A percentile compares a stretch with the other conserved stretches of the same genome.
These are phyloP conservation scores for Hepatocystis sp. DNA, from an alignment of 169 alveolate species.

Conservation along the genomic window DNA sequence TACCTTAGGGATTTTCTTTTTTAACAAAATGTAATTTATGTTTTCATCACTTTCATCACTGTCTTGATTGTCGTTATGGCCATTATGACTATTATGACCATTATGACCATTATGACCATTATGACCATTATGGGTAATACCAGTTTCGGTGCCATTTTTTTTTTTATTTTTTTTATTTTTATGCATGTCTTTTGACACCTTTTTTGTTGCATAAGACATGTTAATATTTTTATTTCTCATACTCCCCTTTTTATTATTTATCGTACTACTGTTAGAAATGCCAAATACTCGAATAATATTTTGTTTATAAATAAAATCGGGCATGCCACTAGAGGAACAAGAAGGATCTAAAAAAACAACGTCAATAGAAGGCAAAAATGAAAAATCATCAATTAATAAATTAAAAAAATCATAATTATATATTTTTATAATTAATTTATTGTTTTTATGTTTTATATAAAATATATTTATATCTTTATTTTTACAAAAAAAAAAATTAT, in stretches of 20 bases:
- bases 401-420: constrained; percentile 56
- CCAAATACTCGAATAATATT: constrained; percentile 3
- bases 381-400: constrained; percentile 9
- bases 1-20: constrained; percentile 24
- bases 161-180: neutral
- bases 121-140: neutral
- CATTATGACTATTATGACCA: neutral
- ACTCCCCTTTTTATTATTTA: no score
- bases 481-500: constrained; percentile 7
- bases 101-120: neutral
- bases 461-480: constrained; percentile 3
- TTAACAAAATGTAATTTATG: constrained; percentile 1
- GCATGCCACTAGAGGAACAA: constrained; percentile 77
- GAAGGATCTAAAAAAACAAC: constrained; percentile 70
- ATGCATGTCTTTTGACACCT: neutral
- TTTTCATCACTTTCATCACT: neutral
- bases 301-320: constrained; percentile 35
- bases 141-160: neutral
- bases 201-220: neutral
- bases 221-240: no score
- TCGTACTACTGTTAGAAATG: neutral
- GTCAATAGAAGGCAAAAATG: constrained; percentile 7
- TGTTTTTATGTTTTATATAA: constrained; percentile 47
- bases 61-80: no score
- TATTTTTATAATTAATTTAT: constrained; percentile 37